A percentile compares a stretch with the other conserved stretches of the same genome.
Evolutionary conservation across 2,329 filamentous ascomycete genomes (phyloP).

Genomic region (Stagonosporopsis tanaceti): DNA sequence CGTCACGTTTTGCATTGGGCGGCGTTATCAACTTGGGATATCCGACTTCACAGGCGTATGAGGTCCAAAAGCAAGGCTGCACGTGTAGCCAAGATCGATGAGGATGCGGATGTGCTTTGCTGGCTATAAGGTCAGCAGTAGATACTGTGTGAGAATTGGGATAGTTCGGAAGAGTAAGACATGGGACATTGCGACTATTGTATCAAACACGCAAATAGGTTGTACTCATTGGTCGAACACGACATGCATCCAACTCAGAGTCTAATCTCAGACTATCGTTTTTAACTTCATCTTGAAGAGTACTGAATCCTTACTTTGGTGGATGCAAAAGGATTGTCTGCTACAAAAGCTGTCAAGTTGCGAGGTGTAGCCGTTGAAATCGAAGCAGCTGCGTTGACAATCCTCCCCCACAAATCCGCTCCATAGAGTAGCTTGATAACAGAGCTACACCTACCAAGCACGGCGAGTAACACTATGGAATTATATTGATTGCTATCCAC

Average conservation of each 20-base stretch:
- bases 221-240: neutral
- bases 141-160: neutral
- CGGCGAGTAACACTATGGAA: neutral
- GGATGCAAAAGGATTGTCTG: neutral
- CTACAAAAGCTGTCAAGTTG: neutral
- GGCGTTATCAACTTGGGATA: constrained; percentile 34
- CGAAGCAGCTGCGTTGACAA: neutral
- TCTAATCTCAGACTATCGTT: no score
- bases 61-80: constrained; percentile 22
- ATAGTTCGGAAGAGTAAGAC: neutral
- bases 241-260: neutral
- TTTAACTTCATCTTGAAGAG: neutral
- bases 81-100: constrained; percentile 4
- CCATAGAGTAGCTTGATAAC: neutral
- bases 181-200: neutral
- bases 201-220: neutral
- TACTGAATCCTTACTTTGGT: neutral
- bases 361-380: neutral
- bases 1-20: constrained; percentile 39
- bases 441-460: neutral
- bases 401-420: neutral
- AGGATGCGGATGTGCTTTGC: neutral
- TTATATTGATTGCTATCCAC: no score
- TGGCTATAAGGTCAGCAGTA: neutral
- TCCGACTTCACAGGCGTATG: constrained; percentile 23